Conservation (phyloP, 768 basidiomycete species). For the Lactifluus rugatus region DNA sequence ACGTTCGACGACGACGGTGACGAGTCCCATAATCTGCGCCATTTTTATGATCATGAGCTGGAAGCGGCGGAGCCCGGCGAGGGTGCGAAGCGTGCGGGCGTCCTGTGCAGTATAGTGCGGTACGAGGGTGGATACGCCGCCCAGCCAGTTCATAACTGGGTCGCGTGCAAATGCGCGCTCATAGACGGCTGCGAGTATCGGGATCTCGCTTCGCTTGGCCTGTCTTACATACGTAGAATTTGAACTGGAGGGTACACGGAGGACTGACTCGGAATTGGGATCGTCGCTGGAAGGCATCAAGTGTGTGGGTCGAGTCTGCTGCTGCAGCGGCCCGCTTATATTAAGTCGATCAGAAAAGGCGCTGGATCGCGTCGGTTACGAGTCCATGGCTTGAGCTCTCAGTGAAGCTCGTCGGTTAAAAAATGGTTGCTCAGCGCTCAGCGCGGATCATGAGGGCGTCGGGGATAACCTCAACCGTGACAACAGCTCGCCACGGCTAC, state of each 20-base stretch:
- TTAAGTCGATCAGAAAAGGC: too few species aligned
- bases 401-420: too few species aligned
- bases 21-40: neutral
- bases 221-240: neutral
- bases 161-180: conserved; percentile 20
- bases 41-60: conserved; percentile 15
- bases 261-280: neutral
- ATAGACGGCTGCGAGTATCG: conserved; percentile 9
- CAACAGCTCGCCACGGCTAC: too few species aligned
- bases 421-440: too few species aligned
- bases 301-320: neutral
- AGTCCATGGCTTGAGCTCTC: too few species aligned
- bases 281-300: neutral
- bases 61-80: conserved; percentile 14
- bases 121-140: conserved; percentile 3
- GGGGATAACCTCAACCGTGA: too few species aligned
- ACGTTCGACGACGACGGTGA: conserved; percentile 12
- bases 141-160: conserved; percentile 22
- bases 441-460: too few species aligned
- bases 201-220: conserved; percentile 10
- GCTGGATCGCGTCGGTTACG: too few species aligned
- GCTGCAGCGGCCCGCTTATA: too few species aligned
- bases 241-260: neutral
- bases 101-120: neutral
- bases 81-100: neutral